Base-by-base conservation (phyloP, 2,329 filamentous ascomycete genomes). In the Fusarium praegraminearum region DNA sequence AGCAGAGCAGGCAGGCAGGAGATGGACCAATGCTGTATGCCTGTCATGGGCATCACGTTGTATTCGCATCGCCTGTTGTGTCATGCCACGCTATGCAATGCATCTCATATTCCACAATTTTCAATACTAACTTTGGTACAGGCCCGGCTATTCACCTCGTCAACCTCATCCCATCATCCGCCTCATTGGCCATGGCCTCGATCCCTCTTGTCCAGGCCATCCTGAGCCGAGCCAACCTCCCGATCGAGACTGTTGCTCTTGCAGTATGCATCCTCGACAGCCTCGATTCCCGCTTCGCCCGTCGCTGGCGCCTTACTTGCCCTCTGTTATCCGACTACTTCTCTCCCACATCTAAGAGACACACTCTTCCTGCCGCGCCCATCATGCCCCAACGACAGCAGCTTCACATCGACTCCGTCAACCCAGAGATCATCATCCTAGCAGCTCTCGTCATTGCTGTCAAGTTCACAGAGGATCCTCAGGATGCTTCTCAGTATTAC, bases 231-330 rank as follows among this genome's bases (percentile, higher is more conserved):
- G 85, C 88, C 59, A 80, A 83, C 56, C 80, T 91, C 28, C 85
- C 88, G 5, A 83, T 88, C 74, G 87, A 90, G 74, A 88, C 85
- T 26, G 82, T 91, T 47, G 89, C 89, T 45, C 81, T 91, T 38
- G 89, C 88, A 36, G 88, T 89, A 40, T 90, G 88, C 81, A 87
- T 91, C 51, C 83, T 91, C 70, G 89, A 91, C 75, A 89, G 88
- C 41, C 82, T 91, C 66, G 85, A 87, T 77, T 83, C 84, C 49
- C 86, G 85, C 62, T 91, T 91, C 76, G 86, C 88, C 47, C 84
- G 87, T 35, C 83, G 80, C 60, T 91, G 89, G 89, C 86, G 89
- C 24, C 81, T 87, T 58, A 83, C 83, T 4, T 89, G 87, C 70
- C 88, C 89, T 1, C 79, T 89, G 67, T 76, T 64, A 66, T 76